phyloP scores from a whole-genome alignment of 2,329 filamentous ascomycete genomes.

The Blumeria graminis region DNA sequence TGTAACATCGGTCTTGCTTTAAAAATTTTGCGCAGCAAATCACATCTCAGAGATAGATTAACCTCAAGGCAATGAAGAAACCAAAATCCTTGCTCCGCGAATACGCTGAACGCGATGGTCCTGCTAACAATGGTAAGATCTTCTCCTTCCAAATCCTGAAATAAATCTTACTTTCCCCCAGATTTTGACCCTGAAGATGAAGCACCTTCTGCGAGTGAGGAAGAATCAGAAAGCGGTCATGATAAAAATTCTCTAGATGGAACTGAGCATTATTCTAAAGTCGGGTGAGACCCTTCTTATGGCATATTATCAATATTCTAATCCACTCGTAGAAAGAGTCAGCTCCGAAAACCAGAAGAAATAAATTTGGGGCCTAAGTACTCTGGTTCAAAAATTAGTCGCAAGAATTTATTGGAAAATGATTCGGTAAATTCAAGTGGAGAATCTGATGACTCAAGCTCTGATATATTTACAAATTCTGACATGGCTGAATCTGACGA shows the following conservation, averaged over 20 bases:
- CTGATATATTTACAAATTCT: conserved; percentile 23
- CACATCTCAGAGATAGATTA: no score
- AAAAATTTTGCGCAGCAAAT: no score
- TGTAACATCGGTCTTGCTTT: no score
- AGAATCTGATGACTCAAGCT: conserved; percentile 12
- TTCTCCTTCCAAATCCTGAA: background rate
- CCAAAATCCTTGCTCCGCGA: no score
- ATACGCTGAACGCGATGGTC: no score
- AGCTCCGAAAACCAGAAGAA: conserved; percentile 48
- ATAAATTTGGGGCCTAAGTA: conserved; percentile 56
- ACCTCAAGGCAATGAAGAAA: no score
- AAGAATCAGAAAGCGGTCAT: conserved; percentile 22
- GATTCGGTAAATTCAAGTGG: conserved; percentile 28
- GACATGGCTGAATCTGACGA: conserved; percentile 22
- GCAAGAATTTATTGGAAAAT: conserved; percentile 36
- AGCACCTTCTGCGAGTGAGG: conserved; percentile 8
- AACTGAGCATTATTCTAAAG: conserved; percentile 66
- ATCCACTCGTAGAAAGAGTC: conserved; percentile 41
- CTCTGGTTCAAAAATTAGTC: conserved; percentile 49
- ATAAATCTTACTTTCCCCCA: conserved; percentile 3
- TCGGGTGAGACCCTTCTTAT: conserved; percentile 27
- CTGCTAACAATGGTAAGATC: no score
- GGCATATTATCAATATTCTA: conserved; percentile 1
- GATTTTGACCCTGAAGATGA: conserved; percentile 19
- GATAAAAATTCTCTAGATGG: conserved; percentile 32